Evolutionary conservation across 176 grass and related monocot species (phyloP), one percentile per base, ranked within the genome.

Genomic region (Aegilops longissima): DNA sequence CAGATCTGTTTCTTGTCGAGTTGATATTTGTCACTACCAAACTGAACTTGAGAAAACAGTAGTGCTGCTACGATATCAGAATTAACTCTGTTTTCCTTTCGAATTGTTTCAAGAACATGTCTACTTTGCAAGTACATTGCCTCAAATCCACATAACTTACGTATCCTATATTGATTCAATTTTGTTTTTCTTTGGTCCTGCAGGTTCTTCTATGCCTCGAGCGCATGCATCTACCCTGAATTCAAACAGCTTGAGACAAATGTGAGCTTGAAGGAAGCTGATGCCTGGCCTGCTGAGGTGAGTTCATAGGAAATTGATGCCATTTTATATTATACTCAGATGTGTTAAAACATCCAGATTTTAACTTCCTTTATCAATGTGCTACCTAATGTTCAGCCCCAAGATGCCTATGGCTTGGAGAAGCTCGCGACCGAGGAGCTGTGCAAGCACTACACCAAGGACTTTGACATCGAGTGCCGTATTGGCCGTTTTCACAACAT

Each of bases 371-470:
- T 67, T 20, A 39, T 20, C 11, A 39, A 5, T 20, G 9, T 56
- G 80, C 73, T 31, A 42, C 1, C 72, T 30, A 40, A 1, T 0
- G 0, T 65, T 80, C 35, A 98, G 96, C 96, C 96, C 66, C 93
- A 98, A 98, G 96, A 98, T 59, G 96, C 96, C 34, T 98, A 98
- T 90, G 96, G 96, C 70, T 89, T 98, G 86, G 96, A 98, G 88
- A 98, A 98, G 81, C 90, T 98, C 67, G 93, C 93, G 44, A 95
- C 90, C 1, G 96, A 98, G 86, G 96, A 98, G 87, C 86, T 98
- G 44, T 98, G 96, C 96, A 98, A 98, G 88, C 96, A 98, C 49
- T 98, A 98, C 91, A 98, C 91, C 29, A 98, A 98, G 86, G 96
- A 95, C 83, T 98, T 98, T 51, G 90, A 79, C 73, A 98, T 98